Base-by-base conservation (phyloP, 495 filamentous ascomycete genomes). In the Margaritispora aquatica region DNA sequence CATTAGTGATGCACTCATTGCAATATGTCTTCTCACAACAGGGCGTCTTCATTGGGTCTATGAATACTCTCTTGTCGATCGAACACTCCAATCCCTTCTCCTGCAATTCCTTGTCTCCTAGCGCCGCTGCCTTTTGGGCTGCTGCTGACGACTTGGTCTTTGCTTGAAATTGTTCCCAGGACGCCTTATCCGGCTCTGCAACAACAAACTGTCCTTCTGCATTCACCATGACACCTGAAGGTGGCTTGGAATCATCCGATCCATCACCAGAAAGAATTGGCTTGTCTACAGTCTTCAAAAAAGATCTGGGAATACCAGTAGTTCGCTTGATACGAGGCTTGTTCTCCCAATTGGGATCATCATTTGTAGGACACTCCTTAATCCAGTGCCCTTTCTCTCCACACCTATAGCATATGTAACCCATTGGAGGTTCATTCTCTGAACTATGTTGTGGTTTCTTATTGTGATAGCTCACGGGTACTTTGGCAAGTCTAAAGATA, bases 371-470 rank as follows among this genome's bases (percentile, higher is more conserved):
- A 62, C 94, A 98, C 11, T 85, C 83, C 74, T 97, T 90, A 55
- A 99, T 99, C 92, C 93, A 97, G 71, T 99, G 94, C 22, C 95
- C 94, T 76, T 97, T 98, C 72, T 97, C 88, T 58, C 91, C 88
- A 73, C 94, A 99, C n/a, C 94, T 88, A 66, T 97, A 96, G 73
- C 94, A 99, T 58, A 96, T 82, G 70, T 99, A 99, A 29, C 92
- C 92, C 23, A 88, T 85, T 4, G 94, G 92, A 17, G 93, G 92
- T 10, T 90, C 88, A 66, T 95, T 90, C 61, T 93, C 89, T 19
- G 94, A 95, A 22, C 90, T 83, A 68, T 90, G 90, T 59, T 84
- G 84, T n/a, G n/a, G n/a, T 67, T 87, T 87, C 46, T 65, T 64
- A 46, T 73, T 69, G 58, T 77, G 78, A 60, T 72, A 44, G 19